Evolutionary conservation across 768 basidiomycete species (phyloP).

Genomic region (Cyathus striatus): DNA sequence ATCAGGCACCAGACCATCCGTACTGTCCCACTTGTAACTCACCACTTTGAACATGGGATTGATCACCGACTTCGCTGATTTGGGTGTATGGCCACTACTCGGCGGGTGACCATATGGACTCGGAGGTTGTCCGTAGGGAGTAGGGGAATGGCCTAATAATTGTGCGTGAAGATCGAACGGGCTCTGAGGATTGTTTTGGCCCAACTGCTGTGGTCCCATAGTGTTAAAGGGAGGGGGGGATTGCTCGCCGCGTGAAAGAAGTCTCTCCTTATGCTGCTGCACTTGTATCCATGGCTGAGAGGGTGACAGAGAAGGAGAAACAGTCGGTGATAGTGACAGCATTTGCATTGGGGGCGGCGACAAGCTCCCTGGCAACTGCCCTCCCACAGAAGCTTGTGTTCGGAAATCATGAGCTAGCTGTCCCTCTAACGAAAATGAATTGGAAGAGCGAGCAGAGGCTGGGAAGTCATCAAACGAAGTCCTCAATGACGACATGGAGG

Average conservation of each 20-base stretch:
- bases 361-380: slow-evolving; percentile 54
- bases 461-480: slow-evolving; percentile 73
- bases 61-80: slow-evolving; percentile 65
- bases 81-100: slow-evolving; percentile 55
- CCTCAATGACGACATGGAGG: slow-evolving; percentile 70
- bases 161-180: slow-evolving; percentile 20
- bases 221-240: slow-evolving; percentile 32
- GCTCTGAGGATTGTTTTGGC: slow-evolving; percentile 33
- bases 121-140: slow-evolving; percentile 31
- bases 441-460: slow-evolving; percentile 70
- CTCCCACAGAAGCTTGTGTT: slow-evolving; percentile 64
- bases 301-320: slow-evolving; percentile 41
- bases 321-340: slow-evolving; percentile 65
- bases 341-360: slow-evolving; percentile 77
- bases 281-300: slow-evolving; percentile 53
- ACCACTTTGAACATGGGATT: slow-evolving; percentile 93
- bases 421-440: slow-evolving; percentile 73
- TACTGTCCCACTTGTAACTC: slow-evolving; percentile 43
- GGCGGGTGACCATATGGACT: slow-evolving; percentile 57
- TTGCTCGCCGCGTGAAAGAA: slow-evolving; percentile 26
- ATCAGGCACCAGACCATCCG: slow-evolving; percentile 29
- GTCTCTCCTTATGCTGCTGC: slow-evolving; percentile 30
- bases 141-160: slow-evolving; percentile 45
- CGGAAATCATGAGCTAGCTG: slow-evolving; percentile 74
- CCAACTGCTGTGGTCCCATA: slow-evolving; percentile 30